These are phyloP conservation scores for Pseudonitzschia pungens DNA, from an alignment of 108 stramenopile species.

Conservation along the genomic window DNA sequence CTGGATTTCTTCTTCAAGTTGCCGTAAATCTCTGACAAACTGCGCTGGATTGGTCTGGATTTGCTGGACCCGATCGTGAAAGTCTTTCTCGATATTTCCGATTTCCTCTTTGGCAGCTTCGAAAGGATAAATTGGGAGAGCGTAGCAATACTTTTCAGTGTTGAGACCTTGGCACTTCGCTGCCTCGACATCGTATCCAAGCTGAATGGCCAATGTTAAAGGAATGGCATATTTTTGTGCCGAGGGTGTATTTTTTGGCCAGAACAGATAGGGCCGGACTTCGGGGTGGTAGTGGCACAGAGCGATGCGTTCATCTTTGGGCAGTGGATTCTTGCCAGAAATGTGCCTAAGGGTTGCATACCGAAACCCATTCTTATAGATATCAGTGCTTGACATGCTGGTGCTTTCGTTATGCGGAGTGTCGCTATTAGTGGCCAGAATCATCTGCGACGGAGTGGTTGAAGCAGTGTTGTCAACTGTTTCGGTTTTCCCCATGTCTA, in stretches of 20 bases:
- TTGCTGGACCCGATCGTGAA: neutral
- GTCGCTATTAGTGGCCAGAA: neutral
- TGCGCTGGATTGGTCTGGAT: constrained; percentile 3
- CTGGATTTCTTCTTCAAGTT: neutral
- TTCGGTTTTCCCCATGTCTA: neutral
- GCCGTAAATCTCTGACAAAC: neutral
- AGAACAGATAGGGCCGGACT: constrained; percentile 4
- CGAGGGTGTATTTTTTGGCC: constrained; percentile 16
- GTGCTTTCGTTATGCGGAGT: neutral
- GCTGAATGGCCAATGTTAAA: neutral
- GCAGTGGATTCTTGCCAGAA: constrained; percentile 1
- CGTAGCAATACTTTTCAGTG: constrained; percentile 5
- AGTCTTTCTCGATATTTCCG: neutral
- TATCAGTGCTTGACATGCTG: neutral
- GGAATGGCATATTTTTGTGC: constrained; percentile 9
- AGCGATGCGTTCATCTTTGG: constrained; percentile 14
- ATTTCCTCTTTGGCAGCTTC: constrained; percentile 15
- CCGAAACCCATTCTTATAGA: constrained; percentile 14
- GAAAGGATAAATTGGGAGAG: constrained; percentile 1
- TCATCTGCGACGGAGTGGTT: neutral
- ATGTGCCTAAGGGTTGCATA: constrained; percentile 4
- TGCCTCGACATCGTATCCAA: neutral
- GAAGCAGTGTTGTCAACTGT: neutral
- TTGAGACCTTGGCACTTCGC: neutral
- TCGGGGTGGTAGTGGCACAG: constrained; percentile 12